Base-by-base conservation (phyloP, 2,329 filamentous ascomycete species). In the Scedosporium boydii region DNA sequence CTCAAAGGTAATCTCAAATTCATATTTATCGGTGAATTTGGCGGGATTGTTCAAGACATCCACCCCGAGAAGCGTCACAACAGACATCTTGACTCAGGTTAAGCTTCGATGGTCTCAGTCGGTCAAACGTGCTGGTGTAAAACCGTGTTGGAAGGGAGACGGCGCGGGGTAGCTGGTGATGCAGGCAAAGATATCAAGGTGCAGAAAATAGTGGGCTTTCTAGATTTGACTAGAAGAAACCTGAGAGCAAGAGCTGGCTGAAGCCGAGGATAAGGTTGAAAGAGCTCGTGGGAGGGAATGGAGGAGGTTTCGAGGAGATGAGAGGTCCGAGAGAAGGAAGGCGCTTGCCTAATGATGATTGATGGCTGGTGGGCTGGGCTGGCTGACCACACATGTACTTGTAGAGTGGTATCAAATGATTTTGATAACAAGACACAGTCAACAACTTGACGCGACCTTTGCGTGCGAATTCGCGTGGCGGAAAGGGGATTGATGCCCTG, bases 1-100 rank as follows among this genome's bases (percentile, higher is more conserved):
- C 77, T 99, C 95, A 66, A 99, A 99, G 18, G 95, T 99, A 75
- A 99, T 98, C 78, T 99, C 93, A 69, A 99, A 96, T 76, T 95
- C 87, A 76, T 99, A 99, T 62, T 91, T 87, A 74, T 93, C 90
- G 70, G 87, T 89, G 79, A 99, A 98, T 69, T 89, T 87, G 71
- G 95, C 93, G 71, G 95, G 95, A 80, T 99, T 99, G 85, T 99
- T 98, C 74, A 92, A 83, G 69, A 99, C 90, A 77, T 95, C 90
- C 71, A 99, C 95, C 72, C 93, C 93, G 68, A 99, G 86, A 64
- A 99, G 87, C 69, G 93, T 96, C 67, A 99, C 93, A 73, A 97
- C 90, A 73, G 95, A 97, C 95, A 97, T 97, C 68, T 61, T 59
- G 63, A 63, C 65, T 48, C 48, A 61, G 62, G 60, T 60, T 38